Evolutionary conservation across 2,329 filamentous ascomycete genomes (phyloP).

Genomic region (Amauroascus niger): DNA sequence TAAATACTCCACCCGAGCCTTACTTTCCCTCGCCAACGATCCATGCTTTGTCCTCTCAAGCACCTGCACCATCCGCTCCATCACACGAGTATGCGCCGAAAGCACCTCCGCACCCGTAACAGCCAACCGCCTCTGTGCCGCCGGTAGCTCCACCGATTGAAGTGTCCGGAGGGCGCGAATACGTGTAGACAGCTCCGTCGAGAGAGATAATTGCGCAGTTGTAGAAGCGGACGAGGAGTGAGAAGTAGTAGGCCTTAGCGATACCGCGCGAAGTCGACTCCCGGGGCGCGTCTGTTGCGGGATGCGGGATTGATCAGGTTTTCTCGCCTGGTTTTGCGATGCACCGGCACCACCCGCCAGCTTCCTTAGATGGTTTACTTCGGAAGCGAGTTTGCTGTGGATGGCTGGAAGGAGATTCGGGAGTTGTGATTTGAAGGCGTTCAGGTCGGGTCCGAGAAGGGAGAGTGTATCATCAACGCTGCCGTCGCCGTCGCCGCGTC

Average conservation of each 20-base stretch:
- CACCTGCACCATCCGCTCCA: constrained; percentile 33
- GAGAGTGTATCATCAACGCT: constrained; percentile 22
- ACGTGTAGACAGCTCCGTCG: constrained; percentile 25
- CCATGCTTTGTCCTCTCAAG: constrained; percentile 35
- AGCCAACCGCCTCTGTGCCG: constrained; percentile 28
- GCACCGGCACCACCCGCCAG: constrained; percentile 6
- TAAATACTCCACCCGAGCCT: constrained; percentile 34
- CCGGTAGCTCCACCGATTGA: constrained; percentile 29
- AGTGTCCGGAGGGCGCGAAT: constrained; percentile 23
- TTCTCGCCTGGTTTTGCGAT: background rate
- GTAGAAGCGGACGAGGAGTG: background rate
- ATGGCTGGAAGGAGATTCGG: constrained; percentile 12
- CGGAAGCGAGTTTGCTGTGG: constrained; percentile 9
- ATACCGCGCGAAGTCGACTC: constrained; percentile 7
- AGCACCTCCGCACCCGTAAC: constrained; percentile 29
- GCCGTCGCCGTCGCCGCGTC: background rate
- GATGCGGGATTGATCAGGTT: constrained; percentile 3
- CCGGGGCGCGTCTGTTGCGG: constrained; percentile 5
- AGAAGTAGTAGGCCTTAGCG: constrained; percentile 3
- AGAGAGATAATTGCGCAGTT: constrained; percentile 15
- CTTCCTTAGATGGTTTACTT: constrained; percentile 11
- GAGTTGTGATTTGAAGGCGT: constrained; percentile 26
- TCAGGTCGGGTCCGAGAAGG: constrained; percentile 29
- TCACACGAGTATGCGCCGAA: constrained; percentile 24
- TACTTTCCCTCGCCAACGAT: constrained; percentile 28